Evolutionary conservation across 768 basidiomycete genomes (phyloP).

Genomic region (Termitomyces sp.): DNA sequence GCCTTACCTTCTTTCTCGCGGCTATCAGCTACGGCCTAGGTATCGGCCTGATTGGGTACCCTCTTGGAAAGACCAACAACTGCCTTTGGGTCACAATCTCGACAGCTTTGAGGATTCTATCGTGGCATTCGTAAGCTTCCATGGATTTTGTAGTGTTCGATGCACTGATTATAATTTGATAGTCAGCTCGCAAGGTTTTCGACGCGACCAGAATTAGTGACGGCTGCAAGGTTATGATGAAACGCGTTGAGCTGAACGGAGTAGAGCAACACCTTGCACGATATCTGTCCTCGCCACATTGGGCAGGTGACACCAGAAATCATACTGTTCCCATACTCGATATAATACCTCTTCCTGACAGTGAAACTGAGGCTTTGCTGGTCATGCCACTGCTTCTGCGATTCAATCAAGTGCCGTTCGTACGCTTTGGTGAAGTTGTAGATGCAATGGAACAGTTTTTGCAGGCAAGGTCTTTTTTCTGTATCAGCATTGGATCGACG

Average conservation of each 20-base stretch:
- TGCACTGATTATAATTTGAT: background rate
- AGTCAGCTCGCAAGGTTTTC: background rate
- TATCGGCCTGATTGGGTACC: background rate
- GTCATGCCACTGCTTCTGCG: constrained; percentile 18
- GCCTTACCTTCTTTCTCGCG: background rate
- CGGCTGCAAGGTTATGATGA: constrained; percentile 16
- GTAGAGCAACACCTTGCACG: constrained; percentile 10
- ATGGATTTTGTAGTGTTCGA: background rate
- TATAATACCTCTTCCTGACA: constrained; percentile 15
- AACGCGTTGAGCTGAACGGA: constrained; percentile 1
- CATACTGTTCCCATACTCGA: constrained; percentile 19
- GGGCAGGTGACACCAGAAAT: constrained; percentile 16
- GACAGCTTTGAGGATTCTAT: background rate
- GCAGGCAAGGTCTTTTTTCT: too few species aligned
- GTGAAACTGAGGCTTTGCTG: constrained; percentile 8
- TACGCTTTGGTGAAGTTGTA: too few species aligned
- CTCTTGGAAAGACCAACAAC: background rate
- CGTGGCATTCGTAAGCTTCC: background rate
- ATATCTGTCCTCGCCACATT: constrained; percentile 10
- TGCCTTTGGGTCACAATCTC: background rate
- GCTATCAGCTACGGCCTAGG: constrained; percentile 1
- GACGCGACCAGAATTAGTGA: constrained; percentile 17
- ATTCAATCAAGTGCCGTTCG: constrained; percentile 12
- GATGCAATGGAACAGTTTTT: too few species aligned
- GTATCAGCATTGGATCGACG: too few species aligned